phyloP scores from a whole-genome alignment of 768 basidiomycete species.

The Mrakia frigida region DNA sequence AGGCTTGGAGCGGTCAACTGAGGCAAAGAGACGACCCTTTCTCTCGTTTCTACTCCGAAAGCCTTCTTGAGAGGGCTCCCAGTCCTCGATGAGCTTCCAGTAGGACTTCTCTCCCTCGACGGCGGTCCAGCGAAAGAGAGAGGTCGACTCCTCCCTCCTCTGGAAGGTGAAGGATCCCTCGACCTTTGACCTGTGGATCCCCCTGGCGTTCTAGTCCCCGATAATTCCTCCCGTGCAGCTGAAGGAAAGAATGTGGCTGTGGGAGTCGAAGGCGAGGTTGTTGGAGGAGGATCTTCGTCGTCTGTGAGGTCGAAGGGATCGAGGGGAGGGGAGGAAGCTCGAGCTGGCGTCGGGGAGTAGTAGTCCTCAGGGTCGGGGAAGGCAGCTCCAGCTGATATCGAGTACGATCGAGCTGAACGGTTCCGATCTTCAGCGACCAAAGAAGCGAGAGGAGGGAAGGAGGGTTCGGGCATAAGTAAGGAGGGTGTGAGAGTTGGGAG shows the following conservation, averaged over 20 bases:
- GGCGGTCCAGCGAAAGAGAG: not conserved
- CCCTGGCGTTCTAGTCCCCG: not conserved
- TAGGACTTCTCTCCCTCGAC: not conserved
- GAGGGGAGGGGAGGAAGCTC: not conserved
- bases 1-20: slow-evolving; percentile 20
- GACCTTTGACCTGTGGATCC: not conserved
- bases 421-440: not conserved
- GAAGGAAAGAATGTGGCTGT: not conserved
- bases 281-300: not conserved
- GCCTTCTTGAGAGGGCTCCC: not conserved
- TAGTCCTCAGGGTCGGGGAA: slow-evolving; percentile 19
- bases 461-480: not conserved
- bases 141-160: not conserved
- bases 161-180: not conserved
- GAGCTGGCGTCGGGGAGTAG: not conserved
- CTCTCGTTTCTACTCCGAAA: not conserved
- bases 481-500: too few species aligned
- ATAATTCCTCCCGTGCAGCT: not conserved
- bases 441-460: not conserved
- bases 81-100: not conserved
- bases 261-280: not conserved
- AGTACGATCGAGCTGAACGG: slow-evolving; percentile 11
- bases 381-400: not conserved
- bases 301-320: slow-evolving; percentile 24
- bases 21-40: not conserved